Base-by-base conservation (phyloP, 1,139 yeast genomes). In the Saccharomyces pastorianus region DNA sequence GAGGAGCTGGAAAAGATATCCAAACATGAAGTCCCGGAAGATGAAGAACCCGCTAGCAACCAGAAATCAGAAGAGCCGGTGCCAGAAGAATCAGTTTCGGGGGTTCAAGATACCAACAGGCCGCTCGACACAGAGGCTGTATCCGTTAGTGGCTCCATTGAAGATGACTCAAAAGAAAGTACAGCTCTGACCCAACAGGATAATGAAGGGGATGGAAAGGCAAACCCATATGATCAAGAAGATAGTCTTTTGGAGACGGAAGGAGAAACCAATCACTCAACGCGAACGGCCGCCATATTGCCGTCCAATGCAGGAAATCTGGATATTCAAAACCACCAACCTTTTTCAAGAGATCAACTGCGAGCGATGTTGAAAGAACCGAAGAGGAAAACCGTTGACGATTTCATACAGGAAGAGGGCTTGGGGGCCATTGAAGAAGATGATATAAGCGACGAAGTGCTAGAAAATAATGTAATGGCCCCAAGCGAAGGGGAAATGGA, bases 1-100 rank as follows among this genome's bases (percentile, higher is more conserved):
- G 67, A 61, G 50, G 71, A 70, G 58, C 58, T 59, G 54, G 66
- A 59, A 51, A 64, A 55, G 56, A 56, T 59, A 28, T 61, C 58
- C 6, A 50, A 32, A 6, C 49, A 56, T 29, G 34, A 50, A 20
- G 52, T 54, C 49, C 53, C 55, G n/a, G 52, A 49, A 8, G 51
- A 28, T 4, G 31, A 46, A 29, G 47, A 46, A 13, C 14, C 4
- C 17, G 49, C 7, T 5, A 11, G 53, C 23, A 53, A 56, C 50
- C 48, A 51, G 34, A 47, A 50, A 34, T 54, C 50, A 41, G 51
- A 51, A 14, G 52, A 51, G 49, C 23, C 47, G 31, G 34, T 32
- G 26, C 17, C 26, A 26, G 38, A 44, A 27, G 20, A 25, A 11
- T 9, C 54, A n/a, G 23, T 17, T 26, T 11, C 34, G 34, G 11